Percentiles rank a stretch among this genome's conserved stretches.
Evolutionary conservation across 2,329 filamentous ascomycete species (phyloP).

Genomic region (Thielaviopsis populi): DNA sequence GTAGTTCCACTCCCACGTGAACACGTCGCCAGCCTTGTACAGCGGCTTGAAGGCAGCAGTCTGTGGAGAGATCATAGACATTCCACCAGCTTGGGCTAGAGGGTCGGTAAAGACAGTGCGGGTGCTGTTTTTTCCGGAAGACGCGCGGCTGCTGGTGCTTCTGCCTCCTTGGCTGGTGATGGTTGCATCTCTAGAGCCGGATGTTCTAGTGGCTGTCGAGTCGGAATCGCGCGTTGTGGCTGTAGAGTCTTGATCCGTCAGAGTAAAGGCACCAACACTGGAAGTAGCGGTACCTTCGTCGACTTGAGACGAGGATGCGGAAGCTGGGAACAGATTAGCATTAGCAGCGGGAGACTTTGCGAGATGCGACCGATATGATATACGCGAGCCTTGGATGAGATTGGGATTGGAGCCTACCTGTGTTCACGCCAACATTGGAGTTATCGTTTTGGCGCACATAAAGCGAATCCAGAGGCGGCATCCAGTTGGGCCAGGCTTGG

Average conservation of each 20-base stretch:
- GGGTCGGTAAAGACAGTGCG: conserved; percentile 30
- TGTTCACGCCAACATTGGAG: conserved; percentile 17
- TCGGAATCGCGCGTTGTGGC: conserved; percentile 29
- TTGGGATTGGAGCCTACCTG: conserved; percentile 13
- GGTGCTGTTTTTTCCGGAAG: conserved; percentile 18
- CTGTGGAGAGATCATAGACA: conserved; percentile 39
- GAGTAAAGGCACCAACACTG: conserved; percentile 5
- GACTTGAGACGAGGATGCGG: conserved; percentile 11
- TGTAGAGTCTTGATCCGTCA: conserved; percentile 7
- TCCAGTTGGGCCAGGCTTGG: conserved; percentile 42
- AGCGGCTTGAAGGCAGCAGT: conserved; percentile 31
- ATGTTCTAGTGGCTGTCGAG: conserved; percentile 22
- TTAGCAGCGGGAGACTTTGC: background rate
- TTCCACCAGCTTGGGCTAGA: conserved; percentile 26
- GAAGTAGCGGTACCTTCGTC: background rate
- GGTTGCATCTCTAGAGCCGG: conserved; percentile 21
- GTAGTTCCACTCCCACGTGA: conserved; percentile 52
- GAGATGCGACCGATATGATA: background rate
- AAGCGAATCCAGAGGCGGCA: conserved; percentile 34
- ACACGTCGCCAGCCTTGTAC: conserved; percentile 44
- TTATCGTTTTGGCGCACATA: conserved; percentile 34
- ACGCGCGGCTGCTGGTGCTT: conserved; percentile 18
- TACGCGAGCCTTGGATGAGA: background rate
- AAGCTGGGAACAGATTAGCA: background rate
- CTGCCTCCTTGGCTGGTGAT: conserved; percentile 20